These are phyloP conservation scores for Corymbia maculata DNA, from an alignment of 345 rosid species.

Conservation along the genomic window DNA sequence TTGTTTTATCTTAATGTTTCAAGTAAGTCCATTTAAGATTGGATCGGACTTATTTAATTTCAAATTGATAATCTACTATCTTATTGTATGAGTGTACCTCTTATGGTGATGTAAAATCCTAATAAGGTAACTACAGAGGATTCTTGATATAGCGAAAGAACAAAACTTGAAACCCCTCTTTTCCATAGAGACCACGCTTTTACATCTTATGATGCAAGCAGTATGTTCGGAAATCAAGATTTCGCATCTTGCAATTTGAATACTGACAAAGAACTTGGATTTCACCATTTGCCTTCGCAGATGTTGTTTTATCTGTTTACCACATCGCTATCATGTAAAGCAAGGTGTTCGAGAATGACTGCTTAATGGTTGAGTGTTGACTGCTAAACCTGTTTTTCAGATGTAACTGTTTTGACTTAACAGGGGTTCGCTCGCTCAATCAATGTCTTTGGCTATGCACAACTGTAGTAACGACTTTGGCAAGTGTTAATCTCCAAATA, in stretches of 20 bases:
- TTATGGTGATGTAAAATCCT: background rate
- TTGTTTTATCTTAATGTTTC: background rate
- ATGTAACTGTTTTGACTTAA: background rate
- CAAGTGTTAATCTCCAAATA: background rate
- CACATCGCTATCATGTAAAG: background rate
- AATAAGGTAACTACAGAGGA: background rate
- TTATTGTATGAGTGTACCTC: background rate
- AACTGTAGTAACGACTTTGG: background rate
- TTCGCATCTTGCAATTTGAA: background rate
- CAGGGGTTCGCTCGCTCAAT: background rate
- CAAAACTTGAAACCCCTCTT: background rate
- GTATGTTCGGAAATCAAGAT: background rate
- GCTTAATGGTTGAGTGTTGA: background rate
- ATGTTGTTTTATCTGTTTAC: background rate
- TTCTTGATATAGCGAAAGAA: background rate
- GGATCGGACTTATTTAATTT: background rate
- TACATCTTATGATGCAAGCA: background rate
- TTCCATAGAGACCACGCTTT: background rate
- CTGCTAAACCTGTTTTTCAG: background rate
- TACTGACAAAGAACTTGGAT: background rate
- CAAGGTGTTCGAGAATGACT: background rate
- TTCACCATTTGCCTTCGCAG: background rate
- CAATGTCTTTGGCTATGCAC: background rate
- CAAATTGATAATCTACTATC: background rate
- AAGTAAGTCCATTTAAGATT: background rate